Evolutionary conservation across 371 early-diverging fungal species (phyloP).

Genomic region (Mortierella sp.): DNA sequence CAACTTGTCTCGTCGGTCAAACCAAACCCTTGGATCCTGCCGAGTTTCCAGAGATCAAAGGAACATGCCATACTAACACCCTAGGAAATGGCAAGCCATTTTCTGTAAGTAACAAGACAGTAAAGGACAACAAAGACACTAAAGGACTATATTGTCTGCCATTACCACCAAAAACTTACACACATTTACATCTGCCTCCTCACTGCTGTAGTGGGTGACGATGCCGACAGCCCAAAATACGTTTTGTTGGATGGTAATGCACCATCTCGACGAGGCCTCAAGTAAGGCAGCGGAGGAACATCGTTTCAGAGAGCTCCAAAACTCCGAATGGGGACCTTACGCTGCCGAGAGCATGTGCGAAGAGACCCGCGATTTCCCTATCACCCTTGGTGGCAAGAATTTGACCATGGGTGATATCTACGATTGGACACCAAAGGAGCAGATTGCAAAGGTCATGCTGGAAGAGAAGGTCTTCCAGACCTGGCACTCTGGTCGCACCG

Average conservation of each 20-base stretch:
- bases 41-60: background rate
- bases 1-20: background rate
- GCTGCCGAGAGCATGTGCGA: slow-evolving; percentile 18
- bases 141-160: too few species aligned
- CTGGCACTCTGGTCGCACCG: slow-evolving; percentile 15
- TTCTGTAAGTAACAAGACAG: too few species aligned
- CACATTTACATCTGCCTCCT: too few species aligned
- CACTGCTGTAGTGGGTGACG: slow-evolving; percentile 19
- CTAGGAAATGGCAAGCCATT: too few species aligned
- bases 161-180: too few species aligned
- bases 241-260: slow-evolving; percentile 29
- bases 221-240: slow-evolving; percentile 10
- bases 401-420: slow-evolving; percentile 27
- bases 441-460: slow-evolving; percentile 20
- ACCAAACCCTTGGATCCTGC: background rate
- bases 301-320: too few species aligned
- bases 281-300: background rate
- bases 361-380: slow-evolving; percentile 17
- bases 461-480: slow-evolving; percentile 27
- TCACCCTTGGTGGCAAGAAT: background rate
- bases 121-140: too few species aligned
- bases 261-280: slow-evolving; percentile 12
- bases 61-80: too few species aligned
- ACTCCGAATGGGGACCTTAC: slow-evolving; percentile 20
- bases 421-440: slow-evolving; percentile 11